Base-by-base conservation (phyloP, 306 rosid genomes). In the Rosa chinensis region DNA sequence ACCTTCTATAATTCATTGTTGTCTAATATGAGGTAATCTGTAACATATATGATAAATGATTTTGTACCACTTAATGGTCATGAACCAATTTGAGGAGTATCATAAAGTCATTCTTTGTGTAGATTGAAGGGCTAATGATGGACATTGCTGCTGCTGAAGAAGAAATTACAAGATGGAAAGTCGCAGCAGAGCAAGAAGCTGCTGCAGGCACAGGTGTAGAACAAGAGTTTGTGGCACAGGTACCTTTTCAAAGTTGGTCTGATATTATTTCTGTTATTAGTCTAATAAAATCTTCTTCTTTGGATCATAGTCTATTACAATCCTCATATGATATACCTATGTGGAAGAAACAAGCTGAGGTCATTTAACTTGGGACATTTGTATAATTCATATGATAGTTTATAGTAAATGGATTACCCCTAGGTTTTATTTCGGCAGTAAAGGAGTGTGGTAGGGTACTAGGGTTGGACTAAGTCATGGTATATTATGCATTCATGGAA, bases 41-140 rank as follows among this genome's bases (percentile, higher is more conserved):
- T 55, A 32, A 66, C 67, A n/a, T 32, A 20, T 61, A 28, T 63
- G 58, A 12, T 2, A 59, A 62, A 53, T 79, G 56, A n/a, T 12
- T 53, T 20, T 50, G 70, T 67, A 71, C 37, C 37, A 35, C 70
- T 66, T 66, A 47, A 35, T 69, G 45, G 62, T 75, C 52, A 49
- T 5, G 28, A 28, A 58, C 35, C 74, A 77, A 23, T 49, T 56
- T 47, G n/a, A 53, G 53, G 70, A 53, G 42, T 66, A 28, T 58
- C 32, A 42, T 43, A 5, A 43, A 23, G n/a, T 9, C 28, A 28
- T 45, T 59, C 37, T 32, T 5, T 2, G 0, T 61, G 63, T 62
- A 96, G 99, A 89, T 96, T 86, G 99, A 96, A 85, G 99, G 98
- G 80, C 88, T 96, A 66, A 96, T 96, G 99, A 85, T 87, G 98